phyloP scores from a whole-genome alignment of 805 yeast genomes.

The Cyberlindnera amylophila region DNA sequence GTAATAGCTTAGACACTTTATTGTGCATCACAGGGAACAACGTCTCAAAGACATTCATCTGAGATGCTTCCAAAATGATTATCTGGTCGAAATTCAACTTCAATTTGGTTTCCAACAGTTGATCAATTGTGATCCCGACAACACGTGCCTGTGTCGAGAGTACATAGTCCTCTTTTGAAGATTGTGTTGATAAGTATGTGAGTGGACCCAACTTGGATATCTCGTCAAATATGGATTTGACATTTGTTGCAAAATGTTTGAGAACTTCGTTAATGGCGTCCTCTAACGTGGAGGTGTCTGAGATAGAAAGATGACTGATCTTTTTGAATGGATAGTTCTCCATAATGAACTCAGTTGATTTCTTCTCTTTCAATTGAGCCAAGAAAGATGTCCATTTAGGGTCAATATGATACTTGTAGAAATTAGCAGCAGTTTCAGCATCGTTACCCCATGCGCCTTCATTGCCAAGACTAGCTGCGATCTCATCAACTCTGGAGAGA shows the following conservation, averaged over 20 bases:
- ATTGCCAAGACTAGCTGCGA: slow-evolving; percentile 29
- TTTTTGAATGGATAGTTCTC: slow-evolving; percentile 17
- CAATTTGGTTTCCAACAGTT: slow-evolving; percentile 7
- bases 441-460: slow-evolving; percentile 38
- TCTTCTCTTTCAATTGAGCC: neutral
- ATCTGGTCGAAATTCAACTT: slow-evolving; percentile 28
- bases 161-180: slow-evolving; percentile 22
- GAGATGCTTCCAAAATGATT: slow-evolving; percentile 33
- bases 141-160: slow-evolving; percentile 28
- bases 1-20: slow-evolving; percentile 26
- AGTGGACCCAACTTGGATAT: slow-evolving; percentile 28
- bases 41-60: slow-evolving; percentile 31
- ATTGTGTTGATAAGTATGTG: slow-evolving; percentile 15
- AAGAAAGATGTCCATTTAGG: slow-evolving; percentile 14
- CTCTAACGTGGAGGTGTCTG: neutral
- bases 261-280: neutral
- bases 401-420: slow-evolving; percentile 28
- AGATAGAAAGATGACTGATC: neutral
- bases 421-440: slow-evolving; percentile 33
- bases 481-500: slow-evolving; percentile 21
- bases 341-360: neutral
- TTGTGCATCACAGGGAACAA: slow-evolving; percentile 27
- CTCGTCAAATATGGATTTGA: slow-evolving; percentile 25
- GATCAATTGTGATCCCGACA: slow-evolving; percentile 27
- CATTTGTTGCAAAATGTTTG: slow-evolving; percentile 12